Conservation (phyloP, 192 early-diverging fungal genomes). For the Entophlyctis luteolus region DNA sequence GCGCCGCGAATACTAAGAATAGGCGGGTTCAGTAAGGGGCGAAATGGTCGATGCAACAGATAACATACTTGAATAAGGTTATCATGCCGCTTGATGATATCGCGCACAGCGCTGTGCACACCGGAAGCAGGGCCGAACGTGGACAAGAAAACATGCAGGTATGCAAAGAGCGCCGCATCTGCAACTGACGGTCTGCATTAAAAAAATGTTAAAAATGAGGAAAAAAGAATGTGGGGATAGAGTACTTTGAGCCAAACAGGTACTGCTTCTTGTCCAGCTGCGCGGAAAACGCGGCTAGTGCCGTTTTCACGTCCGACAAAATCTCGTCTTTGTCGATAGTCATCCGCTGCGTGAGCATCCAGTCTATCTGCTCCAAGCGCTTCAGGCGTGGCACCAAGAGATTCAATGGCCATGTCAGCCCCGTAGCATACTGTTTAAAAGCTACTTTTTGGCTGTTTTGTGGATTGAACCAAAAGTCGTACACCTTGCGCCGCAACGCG, state of each 20-base stretch:
- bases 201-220: background rate
- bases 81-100: constrained; percentile 44
- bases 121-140: constrained; percentile 33
- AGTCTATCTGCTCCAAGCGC: constrained; percentile 22
- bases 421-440: constrained; percentile 25
- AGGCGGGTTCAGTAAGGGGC: background rate
- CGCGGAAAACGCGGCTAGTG: constrained; percentile 48
- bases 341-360: constrained; percentile 30
- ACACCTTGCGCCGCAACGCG: too few species aligned
- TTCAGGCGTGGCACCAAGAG: constrained; percentile 20
- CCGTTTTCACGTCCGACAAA: constrained; percentile 49
- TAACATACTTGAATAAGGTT: constrained; percentile 48
- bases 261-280: constrained; percentile 45
- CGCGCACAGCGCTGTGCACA: constrained; percentile 35
- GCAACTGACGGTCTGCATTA: constrained; percentile 42
- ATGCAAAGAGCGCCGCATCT: constrained; percentile 60
- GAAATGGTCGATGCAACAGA: background rate
- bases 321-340: constrained; percentile 41
- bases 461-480: constrained; percentile 31
- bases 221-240: background rate
- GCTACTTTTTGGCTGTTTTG: constrained; percentile 23
- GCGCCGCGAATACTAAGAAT: background rate
- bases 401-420: constrained; percentile 35
- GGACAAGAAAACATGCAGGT: constrained; percentile 52
- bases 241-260: constrained; percentile 53